Base-by-base conservation (phyloP, 768 basidiomycete species). In the Infundibulicybe gibba region DNA sequence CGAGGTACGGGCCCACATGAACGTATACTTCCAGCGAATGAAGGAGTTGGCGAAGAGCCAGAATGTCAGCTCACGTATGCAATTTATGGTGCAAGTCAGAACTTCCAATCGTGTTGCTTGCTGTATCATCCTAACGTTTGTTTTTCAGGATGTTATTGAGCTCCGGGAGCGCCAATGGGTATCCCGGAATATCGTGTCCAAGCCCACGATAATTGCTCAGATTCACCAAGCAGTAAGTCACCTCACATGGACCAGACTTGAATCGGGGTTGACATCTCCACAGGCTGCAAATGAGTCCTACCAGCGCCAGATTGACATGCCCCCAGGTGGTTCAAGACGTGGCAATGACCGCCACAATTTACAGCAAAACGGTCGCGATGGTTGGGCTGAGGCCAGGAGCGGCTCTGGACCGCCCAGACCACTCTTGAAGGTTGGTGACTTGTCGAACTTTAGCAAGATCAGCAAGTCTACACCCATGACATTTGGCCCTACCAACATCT, bases 21-120 rank as follows among this genome's bases (percentile, higher is more conserved):
- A 89, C 56, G 85, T 94, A 25, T 97, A 97, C 76, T 97, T 97
- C 74, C 74, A 78, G 32, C 80, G 95, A 45, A 93, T 99, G 84
- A 81, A 83, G 61, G 83, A 89, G 62, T 71, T 98, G 52, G 70
- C 78, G 35, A 85, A 85, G 70, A 90, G 81, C 56, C 66, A 56
- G 13, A 84, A 86, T 44, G 83, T 97, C 51, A 83, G 81, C 49
- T 78, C 92, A 14, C 87, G 97, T 57, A 90, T 97, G 80, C 83
- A 85, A 47, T 97, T 89, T 69, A 97, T 97, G 94, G 76, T 99
- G 48, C 83, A 91, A 83, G 94, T 95, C 50, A 47, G 79, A 70
- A 13, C 44, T 51, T 9, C 40, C 17, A 25, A 12, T 19, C 44
- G 45, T 9, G 8, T 49, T 32, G 12, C 32, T 40, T n/a, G 39